A percentile compares a stretch with the other conserved stretches of the same genome.
Evolutionary conservation across 1,284 basidiomycete species (phyloP).

Genomic region (Schizophyllum commune): DNA sequence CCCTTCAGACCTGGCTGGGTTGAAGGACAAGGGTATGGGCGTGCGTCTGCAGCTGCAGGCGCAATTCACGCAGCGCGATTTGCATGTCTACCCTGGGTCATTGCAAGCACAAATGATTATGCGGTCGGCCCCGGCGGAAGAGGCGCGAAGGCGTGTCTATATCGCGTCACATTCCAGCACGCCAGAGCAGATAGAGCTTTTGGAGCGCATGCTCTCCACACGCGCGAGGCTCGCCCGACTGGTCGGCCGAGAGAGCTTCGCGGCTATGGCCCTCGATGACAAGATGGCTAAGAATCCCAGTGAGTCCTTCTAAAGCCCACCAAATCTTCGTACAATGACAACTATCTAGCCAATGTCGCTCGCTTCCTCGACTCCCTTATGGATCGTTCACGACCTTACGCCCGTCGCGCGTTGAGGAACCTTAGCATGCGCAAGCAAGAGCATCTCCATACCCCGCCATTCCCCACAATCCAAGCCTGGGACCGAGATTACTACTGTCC

Average conservation of each 20-base stretch:
- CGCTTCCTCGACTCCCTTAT: constrained; percentile 78
- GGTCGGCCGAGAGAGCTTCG: constrained; percentile 79
- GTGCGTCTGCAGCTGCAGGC: constrained; percentile 62
- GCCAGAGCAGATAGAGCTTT: constrained; percentile 57
- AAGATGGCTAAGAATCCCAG: constrained; percentile 94
- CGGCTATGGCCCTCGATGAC: constrained; percentile 77
- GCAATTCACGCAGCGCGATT: constrained; percentile 62
- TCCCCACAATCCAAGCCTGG: constrained; percentile 81
- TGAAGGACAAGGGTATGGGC: constrained; percentile 67
- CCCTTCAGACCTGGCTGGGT: constrained; percentile 54
- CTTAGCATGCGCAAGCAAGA: constrained; percentile 71
- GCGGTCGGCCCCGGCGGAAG: constrained; percentile 78
- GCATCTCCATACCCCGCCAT: constrained; percentile 44
- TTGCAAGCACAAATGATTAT: constrained; percentile 90
- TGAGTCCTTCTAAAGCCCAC: constrained; percentile 22
- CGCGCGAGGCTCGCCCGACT: constrained; percentile 76
- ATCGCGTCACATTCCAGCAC: constrained; percentile 68
- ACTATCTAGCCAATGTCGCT: constrained; percentile 66
- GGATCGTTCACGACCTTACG: constrained; percentile 69
- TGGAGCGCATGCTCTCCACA: constrained; percentile 72
- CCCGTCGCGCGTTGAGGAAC: constrained; percentile 61
- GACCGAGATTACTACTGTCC: constrained; percentile 88
- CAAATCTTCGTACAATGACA: constrained; percentile 8
- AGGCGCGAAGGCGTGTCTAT: constrained; percentile 75
- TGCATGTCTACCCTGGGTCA: constrained; percentile 75